Base-by-base conservation (phyloP, 768 basidiomycete genomes). In the Naganishia onofrii region DNA sequence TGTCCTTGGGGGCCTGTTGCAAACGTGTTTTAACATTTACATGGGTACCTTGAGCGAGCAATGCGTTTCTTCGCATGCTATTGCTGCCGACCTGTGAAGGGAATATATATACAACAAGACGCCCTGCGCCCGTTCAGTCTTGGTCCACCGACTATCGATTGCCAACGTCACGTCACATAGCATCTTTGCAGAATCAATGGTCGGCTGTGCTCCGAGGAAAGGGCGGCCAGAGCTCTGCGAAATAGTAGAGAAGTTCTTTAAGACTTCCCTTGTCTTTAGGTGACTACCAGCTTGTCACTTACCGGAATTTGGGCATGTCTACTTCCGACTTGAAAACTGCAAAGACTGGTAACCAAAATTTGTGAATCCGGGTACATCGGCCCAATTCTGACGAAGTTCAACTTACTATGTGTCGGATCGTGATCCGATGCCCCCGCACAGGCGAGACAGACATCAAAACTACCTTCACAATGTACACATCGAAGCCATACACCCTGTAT, bases 401-500 rank as follows among this genome's bases (percentile, higher is more conserved):
- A 71, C 78, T 68, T 42, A 80, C 78, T 81, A 76, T 95, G 93
- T 0, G 86, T 87, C 70, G 86, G 84, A 74, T 93, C 86, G 76
- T 96, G 93, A 54, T 89, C 89, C 76, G 92, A 92, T 31, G 90
- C 82, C 55, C 82, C 84, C 79, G 93, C 90, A 75, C 93, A 95
- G 34, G 85, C 85, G 51, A 87, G 87, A 81, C 94, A 96, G n/a
- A 95, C 82, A 78, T 97, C 94, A 74, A 86, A 88, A 7, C 79
- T 79, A 5, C 71, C 75, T 0, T 85, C 85, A 76, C 93, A 96
- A 76, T 92, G 91, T 4, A 87, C 92, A 76, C 94, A 97, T 74
- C 90, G 86, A 81, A 88, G 90, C 94, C 94, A 97, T 74, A 87
- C 86, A 19, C 94, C 94, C n/a, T 84, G 82, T 66, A 96, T 94